phyloP scores from a whole-genome alignment of 768 basidiomycete species.

The Crassisporium funariophilum region DNA sequence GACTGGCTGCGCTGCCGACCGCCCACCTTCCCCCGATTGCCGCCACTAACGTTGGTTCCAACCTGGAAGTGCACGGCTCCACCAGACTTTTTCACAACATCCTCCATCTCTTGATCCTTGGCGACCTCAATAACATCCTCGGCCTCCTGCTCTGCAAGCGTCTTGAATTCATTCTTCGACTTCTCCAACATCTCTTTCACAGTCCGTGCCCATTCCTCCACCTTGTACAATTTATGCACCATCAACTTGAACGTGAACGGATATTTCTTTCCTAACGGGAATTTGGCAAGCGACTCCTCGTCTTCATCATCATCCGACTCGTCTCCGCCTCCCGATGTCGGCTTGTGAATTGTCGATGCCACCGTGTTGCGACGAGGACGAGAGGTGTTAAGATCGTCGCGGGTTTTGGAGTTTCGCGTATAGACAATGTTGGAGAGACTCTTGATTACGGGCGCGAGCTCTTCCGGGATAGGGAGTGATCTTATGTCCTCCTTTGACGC shows the following conservation, averaged over 20 bases:
- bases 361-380: constrained; percentile 29
- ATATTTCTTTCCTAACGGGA: constrained; percentile 47
- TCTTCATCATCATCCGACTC: constrained; percentile 23
- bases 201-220: constrained; percentile 60
- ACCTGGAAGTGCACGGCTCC: constrained; percentile 30
- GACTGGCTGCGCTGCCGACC: constrained; percentile 39
- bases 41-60: constrained; percentile 17
- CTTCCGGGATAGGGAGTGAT: constrained; percentile 32
- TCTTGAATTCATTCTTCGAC: constrained; percentile 59
- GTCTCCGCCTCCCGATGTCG: not conserved
- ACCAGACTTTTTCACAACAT: constrained; percentile 6
- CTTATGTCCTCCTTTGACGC: constrained; percentile 25
- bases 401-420: constrained; percentile 7
- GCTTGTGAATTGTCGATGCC: constrained; percentile 15
- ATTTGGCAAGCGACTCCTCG: constrained; percentile 35
- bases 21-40: constrained; percentile 16
- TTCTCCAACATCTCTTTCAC: constrained; percentile 53
- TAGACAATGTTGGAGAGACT: constrained; percentile 30
- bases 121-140: constrained; percentile 12
- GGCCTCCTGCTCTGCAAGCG: constrained; percentile 43
- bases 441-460: constrained; percentile 38
- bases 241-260: constrained; percentile 69
- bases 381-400: not conserved
- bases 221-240: constrained; percentile 65
- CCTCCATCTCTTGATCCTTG: constrained; percentile 15